A percentile compares a stretch with the other conserved stretches of the same genome.
Conservation (phyloP, 1,284 basidiomycete species). For the Afroboletus lepidellus region DNA sequence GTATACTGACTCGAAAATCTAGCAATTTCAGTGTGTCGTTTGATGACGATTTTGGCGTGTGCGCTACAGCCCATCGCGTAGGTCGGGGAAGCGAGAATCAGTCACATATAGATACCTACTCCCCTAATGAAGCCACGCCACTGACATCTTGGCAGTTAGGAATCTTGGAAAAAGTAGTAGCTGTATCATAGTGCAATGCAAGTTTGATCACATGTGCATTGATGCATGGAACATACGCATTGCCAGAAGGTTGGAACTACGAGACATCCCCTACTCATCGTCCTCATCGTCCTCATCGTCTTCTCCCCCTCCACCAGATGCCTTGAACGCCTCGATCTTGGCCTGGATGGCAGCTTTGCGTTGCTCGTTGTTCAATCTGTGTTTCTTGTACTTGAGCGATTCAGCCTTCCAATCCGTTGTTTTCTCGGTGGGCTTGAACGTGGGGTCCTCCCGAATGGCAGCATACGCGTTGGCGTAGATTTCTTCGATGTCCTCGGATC, state of each 20-base stretch:
- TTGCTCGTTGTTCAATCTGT: slow-evolving; percentile 77
- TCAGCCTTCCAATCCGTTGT: slow-evolving; percentile 92
- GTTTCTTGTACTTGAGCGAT: slow-evolving; percentile 69
- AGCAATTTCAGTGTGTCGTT: slow-evolving; percentile 66
- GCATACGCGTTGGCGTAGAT: slow-evolving; percentile 89
- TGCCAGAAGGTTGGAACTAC: slow-evolving; percentile 2
- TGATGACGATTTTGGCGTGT: slow-evolving; percentile 46
- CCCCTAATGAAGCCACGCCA: slow-evolving; percentile 29
- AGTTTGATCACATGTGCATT: slow-evolving; percentile 12
- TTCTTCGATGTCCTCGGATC: slow-evolving; percentile 97
- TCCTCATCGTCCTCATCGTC: slow-evolving; percentile 40
- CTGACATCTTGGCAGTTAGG: slow-evolving; percentile 52
- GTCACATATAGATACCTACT: slow-evolving; percentile 41
- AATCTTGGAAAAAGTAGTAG: slow-evolving; percentile 40
- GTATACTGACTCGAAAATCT: slow-evolving; percentile 8
- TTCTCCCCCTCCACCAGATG: slow-evolving; percentile 48
- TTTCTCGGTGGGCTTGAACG: slow-evolving; percentile 92
- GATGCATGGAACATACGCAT: slow-evolving; percentile 22
- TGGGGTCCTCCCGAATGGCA: slow-evolving; percentile 94
- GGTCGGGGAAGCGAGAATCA: slow-evolving; percentile 39
- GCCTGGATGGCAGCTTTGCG: slow-evolving; percentile 75
- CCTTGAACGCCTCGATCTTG: slow-evolving; percentile 86
- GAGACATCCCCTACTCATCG: slow-evolving; percentile 47
- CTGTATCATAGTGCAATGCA: slow-evolving; percentile 20
- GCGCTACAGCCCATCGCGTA: slow-evolving; percentile 56